Conservation (phyloP, 1,284 basidiomycete genomes). For the Puccinia brachypodii region DNA sequence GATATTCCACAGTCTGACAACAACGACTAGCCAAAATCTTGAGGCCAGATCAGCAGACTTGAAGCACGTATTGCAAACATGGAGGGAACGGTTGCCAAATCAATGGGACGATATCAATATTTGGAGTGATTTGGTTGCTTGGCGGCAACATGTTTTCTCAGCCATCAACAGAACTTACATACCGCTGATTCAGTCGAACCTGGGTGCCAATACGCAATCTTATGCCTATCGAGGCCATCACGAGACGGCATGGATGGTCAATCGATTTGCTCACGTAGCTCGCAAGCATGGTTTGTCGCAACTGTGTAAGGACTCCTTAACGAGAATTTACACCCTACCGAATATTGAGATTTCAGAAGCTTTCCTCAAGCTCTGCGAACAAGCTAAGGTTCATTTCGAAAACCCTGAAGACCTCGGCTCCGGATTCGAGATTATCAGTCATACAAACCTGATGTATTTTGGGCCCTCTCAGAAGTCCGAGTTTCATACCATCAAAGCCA, state of each 20-base stretch:
- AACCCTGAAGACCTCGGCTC: conserved; percentile 88
- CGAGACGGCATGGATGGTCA: conserved; percentile 99
- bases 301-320: conserved; percentile 90
- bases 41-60: conserved; percentile 93
- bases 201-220: conserved; percentile 66
- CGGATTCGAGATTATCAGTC: conserved; percentile 97
- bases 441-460: conserved; percentile 99
- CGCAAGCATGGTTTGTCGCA: conserved; percentile 95
- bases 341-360: conserved; percentile 99
- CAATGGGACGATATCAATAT: conserved; percentile 96
- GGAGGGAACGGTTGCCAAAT: conserved; percentile 95
- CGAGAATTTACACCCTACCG: conserved; percentile 96
- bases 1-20: conserved; percentile 85
- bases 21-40: conserved; percentile 83
- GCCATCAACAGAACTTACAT: conserved; percentile 98
- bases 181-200: conserved; percentile 70
- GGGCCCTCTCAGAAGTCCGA: conserved; percentile 92
- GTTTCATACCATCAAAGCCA: conserved; percentile 98
- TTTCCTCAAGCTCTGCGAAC: conserved; percentile 96
- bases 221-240: conserved; percentile 98
- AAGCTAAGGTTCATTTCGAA: conserved; percentile 98
- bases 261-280: conserved; percentile 98
- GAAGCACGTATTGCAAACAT: conserved; percentile 92
- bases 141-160: conserved; percentile 85
- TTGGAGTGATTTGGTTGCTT: conserved; percentile 97